phyloP scores from a whole-genome alignment of 805 yeast genomes.

The Candida silvatica region DNA sequence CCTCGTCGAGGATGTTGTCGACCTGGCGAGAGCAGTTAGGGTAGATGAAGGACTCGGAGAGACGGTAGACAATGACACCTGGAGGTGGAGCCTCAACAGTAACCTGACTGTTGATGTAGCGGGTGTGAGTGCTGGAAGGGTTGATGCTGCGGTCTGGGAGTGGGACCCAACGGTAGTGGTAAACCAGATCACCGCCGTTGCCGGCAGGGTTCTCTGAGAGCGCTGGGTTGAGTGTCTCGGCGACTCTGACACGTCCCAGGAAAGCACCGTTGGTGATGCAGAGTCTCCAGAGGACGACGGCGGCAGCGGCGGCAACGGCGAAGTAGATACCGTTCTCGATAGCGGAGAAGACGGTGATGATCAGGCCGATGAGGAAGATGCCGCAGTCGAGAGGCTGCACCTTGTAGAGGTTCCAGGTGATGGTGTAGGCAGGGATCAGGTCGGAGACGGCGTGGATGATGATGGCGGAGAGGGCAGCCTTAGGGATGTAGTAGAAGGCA shows the following conservation, averaged over 20 bases:
- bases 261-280: slow-evolving; percentile 79
- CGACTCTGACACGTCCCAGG: slow-evolving; percentile 68
- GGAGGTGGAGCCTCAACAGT: slow-evolving; percentile 74
- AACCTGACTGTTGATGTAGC: slow-evolving; percentile 43
- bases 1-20: slow-evolving; percentile 61
- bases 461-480: slow-evolving; percentile 78
- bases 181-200: slow-evolving; percentile 2
- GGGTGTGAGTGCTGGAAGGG: slow-evolving; percentile 22
- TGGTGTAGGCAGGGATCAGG: slow-evolving; percentile 60
- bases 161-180: slow-evolving; percentile 56
- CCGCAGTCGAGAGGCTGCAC: slow-evolving; percentile 67
- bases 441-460: slow-evolving; percentile 93
- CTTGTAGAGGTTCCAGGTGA: slow-evolving; percentile 62
- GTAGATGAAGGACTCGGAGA: slow-evolving; percentile 74
- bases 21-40: slow-evolving; percentile 71
- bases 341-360: slow-evolving; percentile 67
- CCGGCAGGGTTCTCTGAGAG: neutral
- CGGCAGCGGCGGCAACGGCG: slow-evolving; percentile 79
- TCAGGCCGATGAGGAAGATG: slow-evolving; percentile 63
- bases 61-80: slow-evolving; percentile 80
- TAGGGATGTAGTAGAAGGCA: slow-evolving; percentile 85
- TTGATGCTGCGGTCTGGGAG: slow-evolving; percentile 26
- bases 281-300: slow-evolving; percentile 59
- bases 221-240: slow-evolving; percentile 61
- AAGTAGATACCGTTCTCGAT: slow-evolving; percentile 90